Conservation (phyloP, 164 flowering plant genomes). For the Berberis vulgaris region DNA sequence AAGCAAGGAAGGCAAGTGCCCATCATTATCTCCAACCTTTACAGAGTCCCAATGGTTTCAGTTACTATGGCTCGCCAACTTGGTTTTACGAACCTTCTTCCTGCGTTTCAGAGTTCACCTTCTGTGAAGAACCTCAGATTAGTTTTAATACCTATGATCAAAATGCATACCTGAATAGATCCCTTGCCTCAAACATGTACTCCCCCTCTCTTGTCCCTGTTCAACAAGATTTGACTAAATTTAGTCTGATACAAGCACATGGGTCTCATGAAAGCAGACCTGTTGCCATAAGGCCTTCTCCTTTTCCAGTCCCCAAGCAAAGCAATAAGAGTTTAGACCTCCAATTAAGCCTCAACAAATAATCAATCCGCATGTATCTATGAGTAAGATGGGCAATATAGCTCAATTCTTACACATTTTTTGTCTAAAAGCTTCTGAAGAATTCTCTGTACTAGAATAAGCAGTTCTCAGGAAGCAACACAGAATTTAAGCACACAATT, state of each 20-base stretch:
- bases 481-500: too few species aligned
- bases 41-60: conserved; percentile 18
- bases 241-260: conserved; percentile 23
- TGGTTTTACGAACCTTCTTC: conserved; percentile 37
- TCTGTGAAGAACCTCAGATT: conserved; percentile 46
- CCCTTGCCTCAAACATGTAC: conserved; percentile 16
- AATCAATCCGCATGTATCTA: conserved; percentile 6
- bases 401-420: too few species aligned
- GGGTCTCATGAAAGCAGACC: conserved; percentile 17
- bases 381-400: too few species aligned
- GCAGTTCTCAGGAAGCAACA: too few species aligned
- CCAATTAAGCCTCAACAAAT: conserved; percentile 33
- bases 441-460: too few species aligned
- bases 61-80: conserved; percentile 17
- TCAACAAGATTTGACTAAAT: conserved; percentile 23
- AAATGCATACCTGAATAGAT: conserved; percentile 11
- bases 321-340: conserved; percentile 40
- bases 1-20: conserved; percentile 65
- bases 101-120: conserved; percentile 24
- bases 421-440: too few species aligned
- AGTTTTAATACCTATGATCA: conserved; percentile 40
- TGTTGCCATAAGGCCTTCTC: conserved; percentile 18
- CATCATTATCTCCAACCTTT: conserved; percentile 54
- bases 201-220: conserved; percentile 16
- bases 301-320: conserved; percentile 23